Evolutionary conservation across 2,329 filamentous ascomycete species (phyloP), one percentile per base, ranked within the genome.

Genomic region (Fusarium redolens): DNA sequence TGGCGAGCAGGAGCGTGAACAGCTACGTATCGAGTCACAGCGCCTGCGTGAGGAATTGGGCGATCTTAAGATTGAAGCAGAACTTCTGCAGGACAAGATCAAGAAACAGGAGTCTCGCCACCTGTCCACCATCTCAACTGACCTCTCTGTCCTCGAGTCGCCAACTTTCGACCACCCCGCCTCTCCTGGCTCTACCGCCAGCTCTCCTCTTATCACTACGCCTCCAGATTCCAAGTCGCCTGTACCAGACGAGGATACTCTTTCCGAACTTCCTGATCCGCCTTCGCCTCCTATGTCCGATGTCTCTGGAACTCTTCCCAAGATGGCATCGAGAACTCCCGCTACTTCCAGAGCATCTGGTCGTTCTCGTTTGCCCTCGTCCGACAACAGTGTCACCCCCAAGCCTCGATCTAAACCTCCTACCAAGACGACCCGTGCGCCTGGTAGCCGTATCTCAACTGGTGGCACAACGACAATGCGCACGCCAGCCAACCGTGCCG

Each of bases 231-330:
- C 88, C 71, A 96, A 93, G 82, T 89, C 88, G 41, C 87, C 89
- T 20, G 85, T 88, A 15, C 86, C 89, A 58, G 61, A 62, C 31
- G 55, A 52, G 7, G 88, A 86, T 59, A 85, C 88, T 33, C 85
- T 90, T 37, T 91, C 91, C 51, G 90, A 92, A 48, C 85, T 93
- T 52, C 89, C 91, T 33, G 97, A 96, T 50, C 96, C 96, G 41
- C 96, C 96, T 15, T 98, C 96, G 25, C 96, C 96, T 50, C 95
- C 96, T 40, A 92, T 97, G 83, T 98, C 96, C 4, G 96, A 98
- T 78, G 90, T 92, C 22, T 95, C 95, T 17, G 86, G 87, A 20
- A 88, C 89, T 43, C 80, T 89, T 61, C 87, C 84, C 65, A 90
- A 87, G 79, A 82, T 86, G 6, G 76, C 82, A 17, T 86, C 73